Percentiles rank a stretch among this genome's conserved stretches.
Evolutionary conservation across 2,329 filamentous ascomycete genomes (phyloP).

Genomic region (Curvularia spicifera): DNA sequence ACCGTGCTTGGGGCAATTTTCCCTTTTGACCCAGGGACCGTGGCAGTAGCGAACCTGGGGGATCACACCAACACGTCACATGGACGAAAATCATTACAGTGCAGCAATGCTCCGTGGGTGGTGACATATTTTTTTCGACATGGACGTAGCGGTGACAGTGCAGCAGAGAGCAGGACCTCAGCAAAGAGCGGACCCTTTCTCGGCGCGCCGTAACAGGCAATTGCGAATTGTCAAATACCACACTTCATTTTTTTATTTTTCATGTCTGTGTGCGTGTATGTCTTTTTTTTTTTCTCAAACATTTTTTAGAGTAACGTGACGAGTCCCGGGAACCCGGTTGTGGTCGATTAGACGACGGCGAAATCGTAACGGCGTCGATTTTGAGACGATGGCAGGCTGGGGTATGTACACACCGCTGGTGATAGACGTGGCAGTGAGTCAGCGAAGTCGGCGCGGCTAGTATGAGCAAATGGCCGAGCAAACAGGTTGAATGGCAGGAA

Average conservation of each 20-base stretch:
- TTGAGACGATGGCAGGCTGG: constrained; percentile 16
- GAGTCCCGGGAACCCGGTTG: constrained; percentile 21
- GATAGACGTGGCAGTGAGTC: constrained; percentile 15
- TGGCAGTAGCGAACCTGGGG: constrained; percentile 5
- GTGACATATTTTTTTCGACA: not conserved
- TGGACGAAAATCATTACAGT: constrained; percentile 6
- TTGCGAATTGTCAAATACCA: not conserved
- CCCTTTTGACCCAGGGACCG: not conserved
- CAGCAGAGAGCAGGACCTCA: not conserved
- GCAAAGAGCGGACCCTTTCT: not conserved
- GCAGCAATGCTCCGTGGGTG: not conserved
- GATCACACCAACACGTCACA: constrained; percentile 9
- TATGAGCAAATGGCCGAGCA: constrained; percentile 5
- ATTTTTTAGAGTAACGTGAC: constrained; percentile 5
- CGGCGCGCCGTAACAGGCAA: not conserved
- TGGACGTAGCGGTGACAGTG: constrained; percentile 9
- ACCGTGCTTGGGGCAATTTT: not conserved
- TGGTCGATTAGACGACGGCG: constrained; percentile 14
- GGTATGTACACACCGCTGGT: constrained; percentile 16
- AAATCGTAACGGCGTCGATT: constrained; percentile 16
- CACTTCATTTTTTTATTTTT: not conserved
- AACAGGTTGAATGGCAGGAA: constrained; percentile 1
- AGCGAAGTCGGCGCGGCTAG: constrained; percentile 3
- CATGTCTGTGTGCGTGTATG: not conserved
- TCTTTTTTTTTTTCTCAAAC: not conserved